Evolutionary conservation across 345 rosid genomes (phyloP).

Genomic region (Acer saccharum): DNA sequence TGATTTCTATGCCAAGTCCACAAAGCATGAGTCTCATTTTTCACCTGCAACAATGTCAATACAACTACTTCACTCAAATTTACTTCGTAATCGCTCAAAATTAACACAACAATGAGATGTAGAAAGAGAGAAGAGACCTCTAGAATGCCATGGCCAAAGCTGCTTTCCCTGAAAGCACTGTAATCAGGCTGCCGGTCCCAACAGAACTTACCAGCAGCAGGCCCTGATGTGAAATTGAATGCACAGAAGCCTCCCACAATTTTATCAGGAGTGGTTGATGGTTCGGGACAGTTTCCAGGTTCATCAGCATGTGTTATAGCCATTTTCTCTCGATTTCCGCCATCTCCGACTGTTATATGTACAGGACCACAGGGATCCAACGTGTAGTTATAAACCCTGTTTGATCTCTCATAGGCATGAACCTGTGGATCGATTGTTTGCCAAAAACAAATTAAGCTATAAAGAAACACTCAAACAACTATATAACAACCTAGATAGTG

Average conservation of each 20-base stretch:
- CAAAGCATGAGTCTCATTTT: constrained; percentile 79
- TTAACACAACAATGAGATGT: neutral
- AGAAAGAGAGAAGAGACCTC: constrained; percentile 36
- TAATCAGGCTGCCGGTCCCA: constrained; percentile 72
- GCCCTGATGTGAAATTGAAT: constrained; percentile 65
- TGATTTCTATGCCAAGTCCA: constrained; percentile 92
- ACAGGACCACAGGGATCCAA: constrained; percentile 90
- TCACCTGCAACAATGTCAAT: constrained; percentile 47
- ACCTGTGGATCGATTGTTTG: constrained; percentile 44
- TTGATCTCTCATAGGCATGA: constrained; percentile 93
- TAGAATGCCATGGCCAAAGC: constrained; percentile 62
- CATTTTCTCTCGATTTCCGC: constrained; percentile 76
- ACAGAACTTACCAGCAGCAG: constrained; percentile 63
- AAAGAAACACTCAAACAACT: neutral
- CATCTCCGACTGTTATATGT: constrained; percentile 72
- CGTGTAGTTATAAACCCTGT: constrained; percentile 77
- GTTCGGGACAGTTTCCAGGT: constrained; percentile 72
- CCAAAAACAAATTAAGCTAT: neutral
- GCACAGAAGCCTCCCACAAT: constrained; percentile 59
- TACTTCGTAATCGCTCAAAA: neutral
- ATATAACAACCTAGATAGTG: neutral
- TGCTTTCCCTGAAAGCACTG: constrained; percentile 58
- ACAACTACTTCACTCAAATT: neutral
- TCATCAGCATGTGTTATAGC: constrained; percentile 75
- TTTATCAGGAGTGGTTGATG: constrained; percentile 55